Evolutionary conservation across 2,329 filamentous ascomycete species (phyloP).

Genomic region (Lasiodiplodia sp.): DNA sequence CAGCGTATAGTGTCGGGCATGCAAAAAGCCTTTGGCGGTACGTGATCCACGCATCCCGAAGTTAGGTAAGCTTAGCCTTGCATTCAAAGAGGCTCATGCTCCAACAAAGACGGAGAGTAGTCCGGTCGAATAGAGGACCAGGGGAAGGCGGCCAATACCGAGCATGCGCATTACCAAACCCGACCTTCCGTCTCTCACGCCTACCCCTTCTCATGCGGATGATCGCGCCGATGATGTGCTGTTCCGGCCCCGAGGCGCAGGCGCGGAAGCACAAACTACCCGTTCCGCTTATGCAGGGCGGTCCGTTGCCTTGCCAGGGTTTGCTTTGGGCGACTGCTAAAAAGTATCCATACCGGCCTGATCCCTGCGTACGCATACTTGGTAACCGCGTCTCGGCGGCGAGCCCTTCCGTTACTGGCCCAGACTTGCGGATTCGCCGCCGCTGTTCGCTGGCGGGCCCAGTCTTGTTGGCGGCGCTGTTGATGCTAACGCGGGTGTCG

Average conservation of each 20-base stretch:
- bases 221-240: conserved; percentile 27
- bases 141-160: conserved; percentile 14
- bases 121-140: neutral
- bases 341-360: neutral
- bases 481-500: conserved; percentile 4
- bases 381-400: neutral
- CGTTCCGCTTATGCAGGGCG: conserved; percentile 24
- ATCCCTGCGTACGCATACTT: neutral
- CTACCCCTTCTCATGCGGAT: conserved; percentile 9
- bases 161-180: neutral
- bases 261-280: conserved; percentile 26
- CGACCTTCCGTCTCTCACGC: conserved; percentile 10
- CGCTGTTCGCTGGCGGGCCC: neutral
- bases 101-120: neutral
- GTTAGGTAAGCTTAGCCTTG: neutral
- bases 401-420: neutral
- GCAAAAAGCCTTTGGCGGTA: neutral
- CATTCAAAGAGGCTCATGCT: neutral
- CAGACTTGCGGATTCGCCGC: neutral
- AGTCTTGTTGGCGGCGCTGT: neutral
- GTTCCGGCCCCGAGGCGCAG: conserved; percentile 8
- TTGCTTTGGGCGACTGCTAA: neutral
- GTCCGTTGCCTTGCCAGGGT: conserved; percentile 5
- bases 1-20: neutral
- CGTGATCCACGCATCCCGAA: neutral